Percentiles rank a stretch among this genome's conserved stretches.
phyloP scores from a whole-genome alignment of 2,329 filamentous ascomycete genomes.

The Fusarium sp. region DNA sequence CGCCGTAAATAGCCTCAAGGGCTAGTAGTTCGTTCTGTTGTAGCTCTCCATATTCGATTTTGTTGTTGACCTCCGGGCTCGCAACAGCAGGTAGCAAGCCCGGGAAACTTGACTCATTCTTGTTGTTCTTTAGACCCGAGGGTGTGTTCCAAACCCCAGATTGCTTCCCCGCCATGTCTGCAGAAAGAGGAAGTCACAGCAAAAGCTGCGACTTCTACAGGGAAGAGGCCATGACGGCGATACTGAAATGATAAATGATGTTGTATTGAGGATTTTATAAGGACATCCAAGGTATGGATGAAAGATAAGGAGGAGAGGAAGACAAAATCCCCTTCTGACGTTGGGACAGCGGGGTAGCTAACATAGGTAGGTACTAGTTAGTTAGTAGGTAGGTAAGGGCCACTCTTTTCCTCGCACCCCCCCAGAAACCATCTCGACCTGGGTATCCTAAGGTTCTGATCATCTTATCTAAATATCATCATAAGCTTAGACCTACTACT shows the following conservation, averaged over 20 bases:
- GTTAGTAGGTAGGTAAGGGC: background rate
- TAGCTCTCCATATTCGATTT: conserved; percentile 79
- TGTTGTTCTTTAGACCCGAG: conserved; percentile 52
- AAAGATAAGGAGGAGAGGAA: conserved; percentile 18
- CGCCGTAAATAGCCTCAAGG: conserved; percentile 86
- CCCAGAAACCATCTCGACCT: background rate
- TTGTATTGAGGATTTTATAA: conserved; percentile 20
- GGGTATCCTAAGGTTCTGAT: background rate
- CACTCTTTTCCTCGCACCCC: background rate
- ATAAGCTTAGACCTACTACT: background rate
- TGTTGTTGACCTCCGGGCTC: conserved; percentile 54
- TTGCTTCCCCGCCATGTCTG: conserved; percentile 64
- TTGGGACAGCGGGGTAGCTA: conserved; percentile 37
- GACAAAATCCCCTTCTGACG: conserved; percentile 34
- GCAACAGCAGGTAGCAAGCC: conserved; percentile 55
- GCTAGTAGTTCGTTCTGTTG: conserved; percentile 90
- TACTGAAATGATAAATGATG: conserved; percentile 14
- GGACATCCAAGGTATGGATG: conserved; percentile 34
- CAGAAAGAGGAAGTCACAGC: conserved; percentile 60
- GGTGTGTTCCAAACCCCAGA: conserved; percentile 61
- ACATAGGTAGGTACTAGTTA: background rate
- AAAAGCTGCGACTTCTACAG: conserved; percentile 63
- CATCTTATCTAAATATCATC: background rate
- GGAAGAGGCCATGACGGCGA: conserved; percentile 56
- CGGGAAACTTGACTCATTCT: conserved; percentile 61